Percentiles rank a stretch among this genome's conserved stretches.
These are phyloP conservation scores for Hyphopichia khmerensis DNA, from an alignment of 1,139 yeast species.

Conservation along the genomic window DNA sequence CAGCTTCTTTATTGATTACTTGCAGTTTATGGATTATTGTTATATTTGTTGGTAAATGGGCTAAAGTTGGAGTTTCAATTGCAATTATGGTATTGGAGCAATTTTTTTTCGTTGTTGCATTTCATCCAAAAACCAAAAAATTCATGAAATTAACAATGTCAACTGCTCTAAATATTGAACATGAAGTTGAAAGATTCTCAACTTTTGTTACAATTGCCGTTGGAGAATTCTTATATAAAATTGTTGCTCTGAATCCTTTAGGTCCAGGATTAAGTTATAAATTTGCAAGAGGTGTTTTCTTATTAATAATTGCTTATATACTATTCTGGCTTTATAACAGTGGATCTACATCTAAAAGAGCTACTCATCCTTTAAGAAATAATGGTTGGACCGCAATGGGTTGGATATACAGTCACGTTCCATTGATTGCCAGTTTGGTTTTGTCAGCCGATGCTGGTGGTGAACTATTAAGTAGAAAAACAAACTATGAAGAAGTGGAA, in stretches of 20 bases:
- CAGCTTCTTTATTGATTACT: conserved; percentile 29
- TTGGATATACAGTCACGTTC: conserved; percentile 54
- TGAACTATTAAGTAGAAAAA: conserved; percentile 19
- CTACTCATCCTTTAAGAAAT: conserved; percentile 57
- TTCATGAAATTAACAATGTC: conserved; percentile 42
- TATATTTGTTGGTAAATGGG: conserved; percentile 44
- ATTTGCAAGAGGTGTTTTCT: conserved; percentile 49
- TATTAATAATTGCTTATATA: conserved; percentile 50
- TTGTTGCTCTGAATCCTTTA: conserved; percentile 52
- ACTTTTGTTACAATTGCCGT: conserved; percentile 64
- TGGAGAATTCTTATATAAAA: conserved; percentile 61
- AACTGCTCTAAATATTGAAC: conserved; percentile 66
- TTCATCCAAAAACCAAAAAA: conserved; percentile 50
- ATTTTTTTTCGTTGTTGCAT: conserved; percentile 26
- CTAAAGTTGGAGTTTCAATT: conserved; percentile 48
- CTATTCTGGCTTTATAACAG: conserved; percentile 56
- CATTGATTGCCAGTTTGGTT: conserved; percentile 50
- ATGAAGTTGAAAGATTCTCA: conserved; percentile 61
- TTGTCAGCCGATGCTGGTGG: conserved; percentile 67
- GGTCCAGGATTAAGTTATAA: conserved; percentile 46
- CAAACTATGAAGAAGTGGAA: conserved; percentile 23
- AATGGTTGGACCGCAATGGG: conserved; percentile 44
- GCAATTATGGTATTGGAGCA: conserved; percentile 46
- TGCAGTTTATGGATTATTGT: conserved; percentile 47
- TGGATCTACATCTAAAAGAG: conserved; percentile 50